Evolutionary conservation across 352 stramenopile species (phyloP).

Genomic region (Globisporangium recalcitrans): DNA sequence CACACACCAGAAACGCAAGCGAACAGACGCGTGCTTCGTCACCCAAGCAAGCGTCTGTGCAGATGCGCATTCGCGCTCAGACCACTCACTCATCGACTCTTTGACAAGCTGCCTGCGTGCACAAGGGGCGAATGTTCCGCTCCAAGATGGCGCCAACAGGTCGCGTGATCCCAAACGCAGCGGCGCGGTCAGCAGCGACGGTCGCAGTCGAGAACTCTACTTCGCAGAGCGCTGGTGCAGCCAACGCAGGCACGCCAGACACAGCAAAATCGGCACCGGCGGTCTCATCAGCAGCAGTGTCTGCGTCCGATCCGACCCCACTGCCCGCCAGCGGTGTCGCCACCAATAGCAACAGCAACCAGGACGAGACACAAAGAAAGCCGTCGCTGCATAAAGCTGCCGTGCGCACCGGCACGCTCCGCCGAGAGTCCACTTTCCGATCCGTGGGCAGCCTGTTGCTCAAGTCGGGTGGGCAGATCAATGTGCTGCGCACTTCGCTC

Average conservation of each 20-base stretch:
- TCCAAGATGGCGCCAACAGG: background rate
- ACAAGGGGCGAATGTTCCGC: constrained; percentile 7
- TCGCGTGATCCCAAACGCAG: constrained; percentile 8
- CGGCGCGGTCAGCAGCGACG: background rate
- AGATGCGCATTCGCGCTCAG: background rate
- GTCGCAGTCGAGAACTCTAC: background rate
- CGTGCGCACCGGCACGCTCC: constrained; percentile 2
- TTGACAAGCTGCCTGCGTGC: background rate
- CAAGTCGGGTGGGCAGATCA: constrained; percentile 26
- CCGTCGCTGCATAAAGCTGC: background rate
- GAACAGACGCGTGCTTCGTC: background rate
- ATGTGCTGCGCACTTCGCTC: constrained; percentile 62
- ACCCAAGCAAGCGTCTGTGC: background rate
- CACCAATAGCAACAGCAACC: no score
- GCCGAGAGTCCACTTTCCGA: constrained; percentile 19
- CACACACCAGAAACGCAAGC: background rate
- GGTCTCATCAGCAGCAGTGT: background rate
- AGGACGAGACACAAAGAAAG: background rate
- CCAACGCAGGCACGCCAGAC: background rate
- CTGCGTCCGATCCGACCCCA: background rate
- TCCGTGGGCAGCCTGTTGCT: constrained; percentile 26
- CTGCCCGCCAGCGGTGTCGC: background rate
- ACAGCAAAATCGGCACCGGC: background rate
- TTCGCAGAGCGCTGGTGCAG: no score
- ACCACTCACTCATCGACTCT: background rate